Conservation (phyloP, 2,329 filamentous ascomycete species). For the Ceratocystis diversiconidia region DNA sequence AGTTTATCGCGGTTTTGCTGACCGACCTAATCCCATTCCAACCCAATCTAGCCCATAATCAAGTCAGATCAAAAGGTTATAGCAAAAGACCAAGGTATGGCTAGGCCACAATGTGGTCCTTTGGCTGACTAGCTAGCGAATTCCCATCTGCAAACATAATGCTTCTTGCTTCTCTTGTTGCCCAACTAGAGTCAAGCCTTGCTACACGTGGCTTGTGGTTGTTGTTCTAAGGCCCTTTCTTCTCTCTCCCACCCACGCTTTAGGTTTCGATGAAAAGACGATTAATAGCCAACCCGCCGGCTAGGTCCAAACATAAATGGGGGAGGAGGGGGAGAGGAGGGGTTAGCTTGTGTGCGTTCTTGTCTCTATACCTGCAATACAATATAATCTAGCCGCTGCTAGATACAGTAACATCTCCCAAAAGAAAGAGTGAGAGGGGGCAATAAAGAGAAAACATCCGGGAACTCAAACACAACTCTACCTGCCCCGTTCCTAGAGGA, state of each 20-base stretch:
- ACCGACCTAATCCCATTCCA: neutral
- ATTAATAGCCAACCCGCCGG: neutral
- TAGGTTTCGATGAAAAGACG: neutral
- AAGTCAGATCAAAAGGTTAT: too few relatives aligned
- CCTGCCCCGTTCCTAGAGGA: neutral
- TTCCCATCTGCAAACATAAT: neutral
- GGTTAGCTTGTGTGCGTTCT: too few relatives aligned
- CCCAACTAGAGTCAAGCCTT: neutral
- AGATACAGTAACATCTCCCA: neutral
- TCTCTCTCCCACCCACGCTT: neutral
- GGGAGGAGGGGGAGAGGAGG: neutral
- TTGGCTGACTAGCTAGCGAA: neutral
- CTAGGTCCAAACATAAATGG: neutral
- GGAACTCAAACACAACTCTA: too few relatives aligned
- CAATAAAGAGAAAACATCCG: neutral
- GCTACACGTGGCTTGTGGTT: neutral
- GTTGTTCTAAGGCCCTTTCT: neutral
- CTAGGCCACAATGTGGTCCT: neutral
- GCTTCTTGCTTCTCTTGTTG: neutral
- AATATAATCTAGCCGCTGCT: neutral
- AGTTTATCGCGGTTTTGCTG: neutral
- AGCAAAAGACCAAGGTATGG: neutral
- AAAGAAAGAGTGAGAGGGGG: neutral
- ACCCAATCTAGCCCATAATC: neutral
- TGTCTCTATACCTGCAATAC: too few relatives aligned